phyloP scores from a whole-genome alignment of 2,329 filamentous ascomycete genomes.

The Pyricularia sp. region DNA sequence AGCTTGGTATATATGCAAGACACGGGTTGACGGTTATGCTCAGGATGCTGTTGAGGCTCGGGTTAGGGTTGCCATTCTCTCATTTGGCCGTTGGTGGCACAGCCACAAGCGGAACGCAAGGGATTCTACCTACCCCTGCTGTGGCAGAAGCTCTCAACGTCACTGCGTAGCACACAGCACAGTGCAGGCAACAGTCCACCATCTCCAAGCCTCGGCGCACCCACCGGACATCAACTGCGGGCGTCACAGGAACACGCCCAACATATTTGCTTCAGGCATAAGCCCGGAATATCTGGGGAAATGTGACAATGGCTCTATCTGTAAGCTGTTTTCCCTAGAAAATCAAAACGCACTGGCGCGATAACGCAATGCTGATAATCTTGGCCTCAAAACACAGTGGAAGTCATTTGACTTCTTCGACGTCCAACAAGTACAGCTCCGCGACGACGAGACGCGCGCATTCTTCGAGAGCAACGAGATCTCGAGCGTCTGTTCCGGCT shows the following conservation, averaged over 20 bases:
- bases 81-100: neutral
- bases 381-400: conserved; percentile 48
- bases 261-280: neutral
- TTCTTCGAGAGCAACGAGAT: conserved; percentile 76
- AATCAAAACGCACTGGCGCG: neutral
- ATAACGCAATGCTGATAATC: conserved; percentile 1
- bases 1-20: too few relatives aligned
- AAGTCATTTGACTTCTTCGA: conserved; percentile 99
- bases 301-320: conserved; percentile 21
- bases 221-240: neutral
- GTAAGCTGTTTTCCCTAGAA: conserved; percentile 6
- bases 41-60: too few relatives aligned
- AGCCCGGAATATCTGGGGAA: conserved; percentile 1
- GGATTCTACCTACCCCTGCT: neutral
- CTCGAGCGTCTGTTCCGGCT: conserved; percentile 72
- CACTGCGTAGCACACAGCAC: neutral
- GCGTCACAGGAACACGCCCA: neutral
- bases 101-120: neutral
- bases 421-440: conserved; percentile 68
- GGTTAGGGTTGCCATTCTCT: neutral
- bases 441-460: conserved; percentile 64
- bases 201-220: neutral
- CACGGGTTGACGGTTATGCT: too few relatives aligned
- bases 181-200: neutral
- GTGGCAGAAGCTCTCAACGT: conserved; percentile 2